Conservation (phyloP, 148 eudicot genomes). For the Chenopodium album region DNA sequence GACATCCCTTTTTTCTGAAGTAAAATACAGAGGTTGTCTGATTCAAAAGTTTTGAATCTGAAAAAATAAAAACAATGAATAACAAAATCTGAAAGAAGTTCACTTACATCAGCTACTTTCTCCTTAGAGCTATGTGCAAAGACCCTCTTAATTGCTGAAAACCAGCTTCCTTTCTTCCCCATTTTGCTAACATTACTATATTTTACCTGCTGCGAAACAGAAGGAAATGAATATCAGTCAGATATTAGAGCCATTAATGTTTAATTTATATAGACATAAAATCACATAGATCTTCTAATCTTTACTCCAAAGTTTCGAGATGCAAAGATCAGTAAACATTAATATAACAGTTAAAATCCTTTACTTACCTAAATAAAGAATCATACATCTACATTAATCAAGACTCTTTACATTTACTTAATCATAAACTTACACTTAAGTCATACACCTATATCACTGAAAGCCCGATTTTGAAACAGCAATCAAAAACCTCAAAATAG, state of each 20-base stretch:
- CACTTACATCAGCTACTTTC: conserved; percentile 68
- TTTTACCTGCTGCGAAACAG: conserved; percentile 36
- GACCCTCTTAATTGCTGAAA: conserved; percentile 91
- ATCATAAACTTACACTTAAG: background rate
- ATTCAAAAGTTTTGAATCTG: background rate
- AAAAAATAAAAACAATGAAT: background rate
- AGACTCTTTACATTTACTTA: background rate
- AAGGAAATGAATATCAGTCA: conserved; percentile 10
- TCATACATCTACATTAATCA: background rate
- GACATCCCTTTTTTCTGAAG: background rate
- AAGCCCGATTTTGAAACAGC: background rate
- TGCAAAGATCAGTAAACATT: background rate
- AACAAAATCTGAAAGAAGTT: background rate
- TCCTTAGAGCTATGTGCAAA: conserved; percentile 76
- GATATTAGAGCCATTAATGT: background rate
- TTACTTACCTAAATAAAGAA: background rate
- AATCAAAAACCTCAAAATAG: background rate
- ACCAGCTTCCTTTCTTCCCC: conserved; percentile 99
- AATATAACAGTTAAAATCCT: too few species aligned
- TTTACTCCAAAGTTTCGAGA: background rate
- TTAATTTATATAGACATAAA: background rate
- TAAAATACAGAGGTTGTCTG: background rate
- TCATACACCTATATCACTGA: background rate
- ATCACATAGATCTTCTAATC: conserved; percentile 5
- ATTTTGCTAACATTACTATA: conserved; percentile 73